Evolutionary conservation across 2,329 filamentous ascomycete species (phyloP), one percentile per base, ranked within the genome.

Genomic region (Hymenotorrendiella dingleyae): DNA sequence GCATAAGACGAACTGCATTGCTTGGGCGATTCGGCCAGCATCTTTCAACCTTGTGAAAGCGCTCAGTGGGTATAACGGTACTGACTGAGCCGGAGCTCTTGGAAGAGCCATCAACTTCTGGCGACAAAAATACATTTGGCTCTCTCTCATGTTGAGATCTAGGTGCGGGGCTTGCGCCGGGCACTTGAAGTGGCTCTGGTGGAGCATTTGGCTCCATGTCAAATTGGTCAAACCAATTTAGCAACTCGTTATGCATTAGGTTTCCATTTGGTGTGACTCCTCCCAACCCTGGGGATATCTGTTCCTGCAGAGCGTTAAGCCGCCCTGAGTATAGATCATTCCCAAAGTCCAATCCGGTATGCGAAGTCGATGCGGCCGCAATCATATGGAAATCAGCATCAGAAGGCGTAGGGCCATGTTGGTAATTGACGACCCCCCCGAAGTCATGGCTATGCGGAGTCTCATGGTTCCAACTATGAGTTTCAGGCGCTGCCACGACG

Each of bases 1-100:
- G 65, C 55, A 68, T 67, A 16, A 67, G 56, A 1, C 66, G 62
- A 3, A 65, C 56, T 3, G 59, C 59, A 24, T 60, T 57, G 35
- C 62, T 64, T 3, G 62, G 53, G 22, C 65, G 61, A 36, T 62
- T 62, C 14, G 65, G 51, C 67, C 67, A 69, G 47, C 61, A 67
- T 21, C 62, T 57, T 43, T 69, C 64, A 1, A 69, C 64, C 39
- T 59, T 64, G 23, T 60, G 54, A 42, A 69, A 69, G 5, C 67
- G 55, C 42, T 69, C 67, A 42, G 56, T 65, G 4, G 66, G 66
- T 20, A 56, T 53, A 9, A 54, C 34, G 12, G 44, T 48, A 26
- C 46, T 49, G 2, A 46, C 43, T 14, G 48, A 50, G 20, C 50
- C 46, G 14, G 48, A 36, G 36, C 47, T 50, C 27, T 41, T 43